Base-by-base conservation (phyloP, 139 green algal genomes). In the Chlorella vulgaris region DNA sequence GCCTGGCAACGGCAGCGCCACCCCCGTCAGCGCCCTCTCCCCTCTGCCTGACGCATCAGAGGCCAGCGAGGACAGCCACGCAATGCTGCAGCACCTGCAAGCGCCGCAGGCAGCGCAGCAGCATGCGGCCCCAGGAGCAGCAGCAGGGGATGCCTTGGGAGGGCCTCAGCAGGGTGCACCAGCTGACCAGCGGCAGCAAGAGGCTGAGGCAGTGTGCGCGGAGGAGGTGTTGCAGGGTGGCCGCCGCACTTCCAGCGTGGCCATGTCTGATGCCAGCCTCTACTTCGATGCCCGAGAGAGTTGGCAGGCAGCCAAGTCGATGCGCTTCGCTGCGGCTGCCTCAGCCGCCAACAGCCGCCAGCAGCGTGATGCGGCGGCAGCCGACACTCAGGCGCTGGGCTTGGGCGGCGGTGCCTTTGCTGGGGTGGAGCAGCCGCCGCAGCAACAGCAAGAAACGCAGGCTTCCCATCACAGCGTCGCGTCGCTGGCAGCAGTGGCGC, bases 11-110 rank as follows among this genome's bases (percentile, higher is more conserved):
- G 74, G 38, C 58, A 40, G 21, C 4, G 28, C 61, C 38, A 80
- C 50, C 74, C 73, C 73, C 18, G 36, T 53, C 26, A 69, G 53
- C 51, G 50, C 73, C 26, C 53, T 79, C 35, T 69, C 22, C 10
- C 73, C 73, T 0, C 22, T 51, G 22, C 33, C 38, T 2, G 73
- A 35, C 31, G 50, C 73, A n/a, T 68, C 50, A 21, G 51, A 79
- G 35, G 36, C 51, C 2, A 79, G 73, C 73, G 35, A 79, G 3
- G 53, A 69, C 13, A 61, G 38, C 58, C 38, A 18, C 33, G 53
- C 71, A 26, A 33, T 8, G 18, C 67, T 26, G 67, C 67, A 39
- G 67, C 18, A 24, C 31, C 36, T 21, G 39, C 67, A 24, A 35
- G 21, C 22, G 35, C 1, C 7, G 65, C 33, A 29, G 65, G 3